Percentiles rank a stretch among this genome's conserved stretches.
These are phyloP conservation scores for Rhizopogon salebrosus DNA, from an alignment of 768 basidiomycete species.

Conservation along the genomic window DNA sequence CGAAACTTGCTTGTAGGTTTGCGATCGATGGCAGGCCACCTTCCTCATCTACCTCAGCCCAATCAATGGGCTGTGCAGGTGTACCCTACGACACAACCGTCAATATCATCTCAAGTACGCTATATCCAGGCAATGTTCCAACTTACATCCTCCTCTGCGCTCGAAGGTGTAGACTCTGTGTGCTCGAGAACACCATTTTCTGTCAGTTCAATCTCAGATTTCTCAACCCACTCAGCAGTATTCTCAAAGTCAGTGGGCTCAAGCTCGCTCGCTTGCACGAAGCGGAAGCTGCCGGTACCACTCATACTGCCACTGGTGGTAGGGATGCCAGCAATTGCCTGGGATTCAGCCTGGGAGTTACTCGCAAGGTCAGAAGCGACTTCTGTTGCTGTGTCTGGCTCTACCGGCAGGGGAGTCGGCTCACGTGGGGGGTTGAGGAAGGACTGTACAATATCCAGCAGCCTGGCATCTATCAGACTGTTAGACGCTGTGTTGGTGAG, in stretches of 20 bases:
- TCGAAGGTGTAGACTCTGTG: background rate
- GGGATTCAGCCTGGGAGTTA: background rate
- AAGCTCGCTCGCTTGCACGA: constrained; percentile 79
- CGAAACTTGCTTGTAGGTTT: constrained; percentile 71
- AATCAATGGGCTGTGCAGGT: constrained; percentile 52
- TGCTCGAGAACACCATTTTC: constrained; percentile 3
- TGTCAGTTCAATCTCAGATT: constrained; percentile 32
- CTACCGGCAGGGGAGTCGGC: constrained; percentile 27
- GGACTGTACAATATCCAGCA: constrained; percentile 51
- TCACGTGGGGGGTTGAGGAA: constrained; percentile 45
- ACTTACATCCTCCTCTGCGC: background rate
- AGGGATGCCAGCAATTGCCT: constrained; percentile 37
- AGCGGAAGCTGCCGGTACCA: constrained; percentile 60
- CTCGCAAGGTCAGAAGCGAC: constrained; percentile 14
- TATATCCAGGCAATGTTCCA: background rate
- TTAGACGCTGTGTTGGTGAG: background rate
- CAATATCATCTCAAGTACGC: background rate
- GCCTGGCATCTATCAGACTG: constrained; percentile 47
- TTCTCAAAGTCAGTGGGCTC: constrained; percentile 51
- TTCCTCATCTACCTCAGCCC: constrained; percentile 77
- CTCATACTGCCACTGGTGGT: constrained; percentile 16
- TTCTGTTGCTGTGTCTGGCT: constrained; percentile 24
- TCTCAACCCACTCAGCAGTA: constrained; percentile 52
- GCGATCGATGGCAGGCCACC: constrained; percentile 74
- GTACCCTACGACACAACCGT: constrained; percentile 11